phyloP scores from a whole-genome alignment of 257 asterid genomes.

The Ilex aquifolium region DNA sequence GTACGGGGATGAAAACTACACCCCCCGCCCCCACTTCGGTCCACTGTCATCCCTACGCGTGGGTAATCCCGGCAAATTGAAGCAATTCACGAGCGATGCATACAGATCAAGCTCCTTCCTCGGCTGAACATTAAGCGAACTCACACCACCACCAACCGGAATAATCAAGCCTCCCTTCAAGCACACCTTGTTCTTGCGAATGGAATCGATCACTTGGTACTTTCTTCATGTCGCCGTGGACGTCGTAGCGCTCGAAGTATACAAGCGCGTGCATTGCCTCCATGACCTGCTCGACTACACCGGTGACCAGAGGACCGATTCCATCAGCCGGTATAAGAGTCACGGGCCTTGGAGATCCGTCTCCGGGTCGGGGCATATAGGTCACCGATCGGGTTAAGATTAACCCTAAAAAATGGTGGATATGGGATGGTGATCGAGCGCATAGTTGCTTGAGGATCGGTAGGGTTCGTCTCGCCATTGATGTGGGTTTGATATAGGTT shows the following conservation, averaged over 20 bases:
- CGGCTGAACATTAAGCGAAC: conserved; percentile 72
- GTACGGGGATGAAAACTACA: no score
- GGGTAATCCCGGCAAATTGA: conserved; percentile 69
- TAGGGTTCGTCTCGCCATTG: conserved; percentile 24
- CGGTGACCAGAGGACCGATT: conserved; percentile 88
- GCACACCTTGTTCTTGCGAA: conserved; percentile 81
- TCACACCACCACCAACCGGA: conserved; percentile 97
- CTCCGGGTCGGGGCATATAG: conserved; percentile 99
- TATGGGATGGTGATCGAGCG: conserved; percentile 16
- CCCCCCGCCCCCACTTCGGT: no score
- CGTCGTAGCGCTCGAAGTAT: conserved; percentile 68
- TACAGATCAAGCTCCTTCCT: conserved; percentile 94
- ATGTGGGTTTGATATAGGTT: no score
- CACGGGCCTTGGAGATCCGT: conserved; percentile 78
- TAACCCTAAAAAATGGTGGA: neutral
- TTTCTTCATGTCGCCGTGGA: conserved; percentile 78
- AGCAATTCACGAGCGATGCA: conserved; percentile 92
- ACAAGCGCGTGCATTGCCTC: conserved; percentile 97
- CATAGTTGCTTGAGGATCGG: conserved; percentile 39
- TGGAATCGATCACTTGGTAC: conserved; percentile 80
- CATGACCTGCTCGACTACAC: conserved; percentile 95
- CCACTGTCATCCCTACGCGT: no score
- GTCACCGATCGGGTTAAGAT: conserved; percentile 70
- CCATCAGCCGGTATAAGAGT: conserved; percentile 94
- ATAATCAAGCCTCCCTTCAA: conserved; percentile 88